These are phyloP conservation scores for Diaporthe vaccinii DNA, from an alignment of 2,329 filamentous ascomycete species.

Conservation along the genomic window DNA sequence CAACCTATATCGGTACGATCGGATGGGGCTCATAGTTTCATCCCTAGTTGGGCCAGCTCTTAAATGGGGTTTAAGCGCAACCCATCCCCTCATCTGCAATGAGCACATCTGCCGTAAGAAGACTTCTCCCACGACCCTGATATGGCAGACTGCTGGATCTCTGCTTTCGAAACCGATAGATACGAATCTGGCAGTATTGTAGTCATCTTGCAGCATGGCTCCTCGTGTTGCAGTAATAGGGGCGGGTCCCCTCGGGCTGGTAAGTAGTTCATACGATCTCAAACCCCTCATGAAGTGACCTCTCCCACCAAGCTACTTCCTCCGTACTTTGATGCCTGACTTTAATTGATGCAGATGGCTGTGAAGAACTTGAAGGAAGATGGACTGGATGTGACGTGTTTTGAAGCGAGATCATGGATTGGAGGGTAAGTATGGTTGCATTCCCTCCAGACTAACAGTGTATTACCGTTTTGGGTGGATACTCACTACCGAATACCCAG, in stretches of 20 bases:
- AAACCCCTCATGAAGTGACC: no score
- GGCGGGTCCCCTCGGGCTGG: conserved; percentile 35
- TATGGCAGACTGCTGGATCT: no score
- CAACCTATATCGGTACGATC: not conserved
- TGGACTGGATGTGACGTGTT: conserved; percentile 40
- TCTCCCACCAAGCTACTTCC: no score
- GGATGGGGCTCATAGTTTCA: not conserved
- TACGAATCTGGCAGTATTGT: not conserved
- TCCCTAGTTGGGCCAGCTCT: not conserved
- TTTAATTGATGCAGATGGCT: conserved; percentile 6
- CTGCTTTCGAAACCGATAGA: not conserved
- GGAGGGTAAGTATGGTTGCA: conserved; percentile 15
- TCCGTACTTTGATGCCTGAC: no score
- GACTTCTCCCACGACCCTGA: no score
- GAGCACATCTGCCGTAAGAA: not conserved
- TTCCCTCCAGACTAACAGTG: rapidly evolving
- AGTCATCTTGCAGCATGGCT: not conserved
- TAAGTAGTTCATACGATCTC: no score
- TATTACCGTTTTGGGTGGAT: not conserved
- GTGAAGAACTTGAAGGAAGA: conserved; percentile 35
- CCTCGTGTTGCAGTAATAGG: conserved; percentile 38
- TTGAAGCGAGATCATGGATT: conserved; percentile 36
- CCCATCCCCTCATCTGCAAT: not conserved
- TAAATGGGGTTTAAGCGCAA: not conserved
- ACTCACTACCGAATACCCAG: not conserved